Evolutionary conservation across 2,329 filamentous ascomycete species (phyloP), one percentile per base, ranked within the genome.

Genomic region (Sclerotinia trifoliorum): DNA sequence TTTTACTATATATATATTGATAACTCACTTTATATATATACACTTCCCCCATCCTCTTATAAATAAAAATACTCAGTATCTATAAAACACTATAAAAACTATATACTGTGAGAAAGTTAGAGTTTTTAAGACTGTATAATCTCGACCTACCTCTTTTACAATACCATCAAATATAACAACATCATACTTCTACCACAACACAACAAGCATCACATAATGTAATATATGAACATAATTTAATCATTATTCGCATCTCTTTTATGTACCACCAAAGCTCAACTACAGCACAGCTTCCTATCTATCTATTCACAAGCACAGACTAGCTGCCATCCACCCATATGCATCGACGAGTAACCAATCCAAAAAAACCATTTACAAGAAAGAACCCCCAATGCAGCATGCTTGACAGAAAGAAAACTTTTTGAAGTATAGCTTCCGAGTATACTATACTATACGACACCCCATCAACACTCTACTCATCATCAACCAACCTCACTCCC

Each of bases 401-500:
- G 46, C 29, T 13, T 39, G 29, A 52, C 32, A 21, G 51, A 42
- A 39, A 11, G 24, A 52, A 63, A 52, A 15, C 39, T 42, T 42
- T 42, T 42, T 7, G 6, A 51, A 51, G 60, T 51, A 51, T 52
- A 26, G 32, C 42, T 24, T 10, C n/a, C 54, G 21, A 32, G 29
- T 39, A n/a, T 29, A 21, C 17, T 26, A 35, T 49, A 51, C 60
- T 42, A 61, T 48, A n/a, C 24, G 19, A 17, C 26, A 10, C 21
- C 26, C n/a, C 17, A 26, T 8, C 54, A 10, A 42, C 10, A 13
- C 54, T 26, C 65, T 66, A 78, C 68, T 78, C 76, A 70, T 76
- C 77, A 73, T 79, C 78, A 1, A 83, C 78, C 69, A 82, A 74
- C 65, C 77, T 78, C 67, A 75, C 78, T 48, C 72, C 80, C 63